Base-by-base conservation (phyloP, 2,329 filamentous ascomycete genomes). In the Pseudocercospora eumusae region DNA sequence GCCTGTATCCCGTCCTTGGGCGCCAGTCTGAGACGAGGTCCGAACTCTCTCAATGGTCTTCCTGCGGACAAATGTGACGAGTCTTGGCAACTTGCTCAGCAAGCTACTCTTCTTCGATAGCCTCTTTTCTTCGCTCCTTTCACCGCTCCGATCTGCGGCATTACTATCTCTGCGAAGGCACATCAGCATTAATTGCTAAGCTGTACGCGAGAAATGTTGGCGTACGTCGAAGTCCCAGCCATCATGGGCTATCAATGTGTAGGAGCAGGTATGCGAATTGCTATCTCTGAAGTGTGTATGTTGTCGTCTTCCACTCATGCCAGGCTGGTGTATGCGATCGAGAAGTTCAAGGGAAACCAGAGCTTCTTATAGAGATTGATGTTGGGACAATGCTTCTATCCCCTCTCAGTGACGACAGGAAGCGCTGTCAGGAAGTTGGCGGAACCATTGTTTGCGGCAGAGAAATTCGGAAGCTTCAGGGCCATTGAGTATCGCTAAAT, bases 401-500 rank as follows among this genome's bases (percentile, higher is more conserved):
- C 15, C 47, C 47, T 52, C 23, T 23, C 44, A 18, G n/a, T 47
- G 44, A 52, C 47, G 47, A 52, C 25, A 25, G 21, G 15, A 9
- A 25, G n/a, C 13, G 28, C 31, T 6, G 18, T 23, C 18, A 54
- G 52, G 52, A 54, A 54, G 15, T 36, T 18, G 52, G 52, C 52
- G 52, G 52, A 54, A 54, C 52, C 52, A 54, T 54, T 54, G 52
- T 54, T 54, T 13, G 15, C 7, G 28, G 6, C n/a, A 7, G n/a
- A 7, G 25, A 52, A 52, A 10, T 52, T 13, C 27, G 47, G 47
- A 52, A 27, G 15, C 10, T 52, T 25, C 23, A 28, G 23, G 8
- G 28, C 9, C 9, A 36, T 40, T 13, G 28, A 18, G 15, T 36
- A 23, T 33, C 3, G 9, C 52, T 15, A 4, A 21, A 18, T 31